phyloP scores from a whole-genome alignment of 768 basidiomycete genomes.

The Suillus tomentosus region DNA sequence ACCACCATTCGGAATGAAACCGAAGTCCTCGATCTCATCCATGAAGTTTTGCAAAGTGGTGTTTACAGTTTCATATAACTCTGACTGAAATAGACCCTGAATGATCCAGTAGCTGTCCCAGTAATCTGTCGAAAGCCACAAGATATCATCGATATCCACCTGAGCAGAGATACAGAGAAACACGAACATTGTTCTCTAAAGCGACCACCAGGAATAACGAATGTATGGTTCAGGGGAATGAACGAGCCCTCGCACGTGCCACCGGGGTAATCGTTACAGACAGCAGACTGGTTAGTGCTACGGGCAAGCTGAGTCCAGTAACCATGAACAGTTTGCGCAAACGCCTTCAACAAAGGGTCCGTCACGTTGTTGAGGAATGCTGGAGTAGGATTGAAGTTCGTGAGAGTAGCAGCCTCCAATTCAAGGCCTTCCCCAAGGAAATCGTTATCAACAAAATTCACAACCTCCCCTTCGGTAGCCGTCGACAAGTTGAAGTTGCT shows the following conservation, averaged over 20 bases:
- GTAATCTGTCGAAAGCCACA: slow-evolving; percentile 40
- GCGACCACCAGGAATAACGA: slow-evolving; percentile 85
- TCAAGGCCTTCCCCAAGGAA: slow-evolving; percentile 88
- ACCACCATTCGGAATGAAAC: slow-evolving; percentile 95
- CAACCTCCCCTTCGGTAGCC: slow-evolving; percentile 64
- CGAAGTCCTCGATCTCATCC: slow-evolving; percentile 83
- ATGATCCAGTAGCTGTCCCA: slow-evolving; percentile 86
- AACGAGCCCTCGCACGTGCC: slow-evolving; percentile 77
- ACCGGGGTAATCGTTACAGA: slow-evolving; percentile 55
- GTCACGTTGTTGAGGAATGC: slow-evolving; percentile 70
- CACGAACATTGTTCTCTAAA: slow-evolving; percentile 83
- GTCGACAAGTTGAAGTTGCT: slow-evolving; percentile 36
- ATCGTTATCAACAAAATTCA: slow-evolving; percentile 69
- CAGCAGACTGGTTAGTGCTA: slow-evolving; percentile 65
- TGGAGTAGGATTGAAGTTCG: slow-evolving; percentile 64
- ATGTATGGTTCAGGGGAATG: slow-evolving; percentile 89
- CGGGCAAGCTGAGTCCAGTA: slow-evolving; percentile 85
- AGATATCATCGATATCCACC: background rate
- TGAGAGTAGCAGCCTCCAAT: slow-evolving; percentile 60
- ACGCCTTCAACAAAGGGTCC: slow-evolving; percentile 70
- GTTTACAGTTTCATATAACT: slow-evolving; percentile 71
- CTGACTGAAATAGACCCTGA: slow-evolving; percentile 82
- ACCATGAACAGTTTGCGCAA: slow-evolving; percentile 75
- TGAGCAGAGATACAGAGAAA: background rate
- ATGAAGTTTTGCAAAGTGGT: slow-evolving; percentile 90